phyloP scores from a whole-genome alignment of 495 filamentous ascomycete genomes.

The Annulohypoxylon maeteangense region DNA sequence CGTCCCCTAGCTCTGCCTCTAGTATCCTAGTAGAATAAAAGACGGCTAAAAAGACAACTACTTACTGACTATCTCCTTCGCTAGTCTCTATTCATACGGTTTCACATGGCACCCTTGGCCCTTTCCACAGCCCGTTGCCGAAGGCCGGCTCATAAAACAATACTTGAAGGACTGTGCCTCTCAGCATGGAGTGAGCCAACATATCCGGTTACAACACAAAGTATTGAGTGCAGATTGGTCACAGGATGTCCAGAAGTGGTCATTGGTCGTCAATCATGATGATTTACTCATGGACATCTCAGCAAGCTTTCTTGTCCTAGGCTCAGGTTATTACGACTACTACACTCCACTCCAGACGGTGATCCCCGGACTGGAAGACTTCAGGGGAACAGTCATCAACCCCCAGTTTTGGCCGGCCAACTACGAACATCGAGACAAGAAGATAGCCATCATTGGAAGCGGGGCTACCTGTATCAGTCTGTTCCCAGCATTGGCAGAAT shows the following conservation, averaged over 20 bases:
- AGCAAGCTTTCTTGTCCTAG: constrained; percentile 68
- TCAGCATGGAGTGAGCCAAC: constrained; percentile 68
- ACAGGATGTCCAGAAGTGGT: constrained; percentile 69
- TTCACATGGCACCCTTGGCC: constrained; percentile 67
- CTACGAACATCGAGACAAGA: constrained; percentile 61
- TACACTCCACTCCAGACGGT: constrained; percentile 61
- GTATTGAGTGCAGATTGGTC: constrained; percentile 69
- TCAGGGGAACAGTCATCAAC: constrained; percentile 66
- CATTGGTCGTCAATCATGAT: constrained; percentile 62
- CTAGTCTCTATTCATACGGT: constrained; percentile 63
- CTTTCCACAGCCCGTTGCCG: constrained; percentile 66
- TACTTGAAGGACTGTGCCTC: constrained; percentile 71
- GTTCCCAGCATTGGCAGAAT: constrained; percentile 60
- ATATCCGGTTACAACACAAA: constrained; percentile 69
- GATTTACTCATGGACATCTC: constrained; percentile 54
- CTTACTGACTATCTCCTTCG: neutral
- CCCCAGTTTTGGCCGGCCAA: constrained; percentile 72
- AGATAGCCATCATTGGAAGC: constrained; percentile 65
- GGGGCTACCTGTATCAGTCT: constrained; percentile 69
- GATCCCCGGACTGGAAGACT: constrained; percentile 70
- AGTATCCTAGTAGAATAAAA: too few species aligned
- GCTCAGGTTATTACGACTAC: constrained; percentile 78
- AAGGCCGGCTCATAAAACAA: constrained; percentile 65
- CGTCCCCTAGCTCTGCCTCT: neutral
- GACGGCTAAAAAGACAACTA: too few species aligned